Evolutionary conservation across 768 basidiomycete genomes (phyloP), one percentile per base, ranked within the genome.

Genomic region (Lanmaoa rubissima): DNA sequence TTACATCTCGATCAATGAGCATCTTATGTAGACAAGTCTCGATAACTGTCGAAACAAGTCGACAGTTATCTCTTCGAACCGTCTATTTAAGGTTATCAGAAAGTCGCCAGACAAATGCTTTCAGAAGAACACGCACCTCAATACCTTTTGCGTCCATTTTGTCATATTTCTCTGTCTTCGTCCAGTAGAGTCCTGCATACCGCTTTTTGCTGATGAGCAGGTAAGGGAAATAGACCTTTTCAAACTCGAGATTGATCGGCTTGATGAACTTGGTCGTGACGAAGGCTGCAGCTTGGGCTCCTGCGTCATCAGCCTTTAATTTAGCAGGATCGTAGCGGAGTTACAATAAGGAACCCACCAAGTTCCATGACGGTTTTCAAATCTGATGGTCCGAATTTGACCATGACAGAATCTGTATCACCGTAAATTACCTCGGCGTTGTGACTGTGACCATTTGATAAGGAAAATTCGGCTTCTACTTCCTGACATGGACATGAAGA

Each of bases 141-240:
- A 99, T 98, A 67, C 97, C 97, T 76, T 99, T 99, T 2, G 96
- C 90, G 64, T 99, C 97, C 97, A 98, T 98, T 76, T 98, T 98
- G 73, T 99, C 97, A 64, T 91, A 96, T 69, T 94, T 97, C 41
- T 98, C 95, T 13, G 88, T 77, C 61, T 84, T 87, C 2, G 97
- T 98, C 97, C 97, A 99, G 69, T 99, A 98, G 55, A 98, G 75
- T 7, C 97, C 97, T 2, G 97, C 97, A 73, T 99, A 99, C 44
- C 97, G 87, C 75, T 99, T 99, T 76, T 99, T 99, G 80, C 79
- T 98, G 74, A 99, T 99, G 48, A 99, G 86, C 52, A 99, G 74
- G 73, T 98, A 99, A 5, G 97, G 97, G 71, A 90, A 98, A 74
- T 99, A 99, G 6, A 98, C 95, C 71, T 99, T 98, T 70, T 99